Conservation (phyloP, 129 eudicot species). For the Apium graveolens region DNA sequence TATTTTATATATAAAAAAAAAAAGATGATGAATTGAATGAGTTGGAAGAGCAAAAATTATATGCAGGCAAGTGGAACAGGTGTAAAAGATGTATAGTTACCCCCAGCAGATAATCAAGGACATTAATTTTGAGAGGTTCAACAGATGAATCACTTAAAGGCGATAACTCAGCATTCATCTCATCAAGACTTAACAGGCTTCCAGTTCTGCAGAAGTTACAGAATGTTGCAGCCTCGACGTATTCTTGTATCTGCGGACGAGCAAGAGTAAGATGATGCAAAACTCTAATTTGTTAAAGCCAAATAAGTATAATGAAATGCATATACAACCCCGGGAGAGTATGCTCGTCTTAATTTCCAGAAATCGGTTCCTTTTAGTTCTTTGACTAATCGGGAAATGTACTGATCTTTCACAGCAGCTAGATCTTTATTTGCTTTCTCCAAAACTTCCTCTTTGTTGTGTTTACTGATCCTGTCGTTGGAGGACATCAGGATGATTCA, state of each 20-base stretch:
- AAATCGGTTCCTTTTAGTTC: slow-evolving; percentile 86
- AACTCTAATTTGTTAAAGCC: background rate
- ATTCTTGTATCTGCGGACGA: slow-evolving; percentile 70
- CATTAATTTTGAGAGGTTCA: slow-evolving; percentile 88
- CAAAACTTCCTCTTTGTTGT: slow-evolving; percentile 73
- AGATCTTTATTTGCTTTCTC: slow-evolving; percentile 87
- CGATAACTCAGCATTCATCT: slow-evolving; percentile 62
- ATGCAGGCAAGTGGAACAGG: background rate
- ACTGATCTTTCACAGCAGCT: slow-evolving; percentile 63
- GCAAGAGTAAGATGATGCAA: slow-evolving; percentile 15
- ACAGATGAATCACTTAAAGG: slow-evolving; percentile 77
- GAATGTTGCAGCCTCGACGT: slow-evolving; percentile 90
- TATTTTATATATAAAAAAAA: background rate
- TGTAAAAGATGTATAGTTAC: slow-evolving; percentile 26
- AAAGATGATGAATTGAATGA: background rate
- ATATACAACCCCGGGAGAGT: slow-evolving; percentile 84
- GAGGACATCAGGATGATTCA: background rate
- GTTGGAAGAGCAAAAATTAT: background rate
- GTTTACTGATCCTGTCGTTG: slow-evolving; percentile 59
- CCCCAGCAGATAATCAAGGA: slow-evolving; percentile 90
- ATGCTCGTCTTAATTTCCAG: slow-evolving; percentile 96
- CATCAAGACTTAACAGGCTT: slow-evolving; percentile 64
- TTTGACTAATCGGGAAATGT: slow-evolving; percentile 58
- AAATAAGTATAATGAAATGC: slow-evolving; percentile 14
- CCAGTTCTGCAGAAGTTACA: slow-evolving; percentile 82